Conservation (phyloP, 2,329 filamentous ascomycete species). For the Aspergillus ustus region DNA sequence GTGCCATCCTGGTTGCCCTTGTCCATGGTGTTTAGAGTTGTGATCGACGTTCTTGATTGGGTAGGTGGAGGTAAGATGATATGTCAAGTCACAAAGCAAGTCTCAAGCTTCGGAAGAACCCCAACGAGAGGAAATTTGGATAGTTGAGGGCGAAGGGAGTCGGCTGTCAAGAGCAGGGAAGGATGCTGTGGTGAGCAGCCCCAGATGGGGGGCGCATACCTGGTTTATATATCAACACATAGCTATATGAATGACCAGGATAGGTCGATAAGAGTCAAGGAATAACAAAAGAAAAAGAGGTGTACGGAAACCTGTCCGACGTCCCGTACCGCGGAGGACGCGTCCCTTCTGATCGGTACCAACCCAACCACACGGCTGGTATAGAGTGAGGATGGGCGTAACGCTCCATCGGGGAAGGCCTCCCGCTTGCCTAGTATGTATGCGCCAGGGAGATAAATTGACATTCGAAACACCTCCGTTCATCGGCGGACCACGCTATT, state of each 20-base stretch:
- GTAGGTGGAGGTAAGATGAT: background rate
- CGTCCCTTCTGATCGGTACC: constrained; percentile 1
- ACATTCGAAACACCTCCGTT: constrained; percentile 4
- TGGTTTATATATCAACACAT: background rate
- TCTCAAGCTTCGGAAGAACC: background rate
- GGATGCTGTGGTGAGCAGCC: background rate
- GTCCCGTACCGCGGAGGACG: background rate
- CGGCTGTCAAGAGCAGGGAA: background rate
- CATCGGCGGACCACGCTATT: constrained; percentile 2
- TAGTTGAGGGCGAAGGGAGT: background rate
- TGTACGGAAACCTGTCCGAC: background rate
- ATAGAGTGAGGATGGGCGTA: background rate
- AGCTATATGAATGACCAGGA: background rate
- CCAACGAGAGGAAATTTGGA: background rate
- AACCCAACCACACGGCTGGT: constrained; percentile 4
- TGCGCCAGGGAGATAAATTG: background rate
- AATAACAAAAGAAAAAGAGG: background rate
- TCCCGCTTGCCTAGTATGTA: background rate
- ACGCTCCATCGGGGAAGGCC: background rate
- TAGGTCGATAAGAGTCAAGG: background rate
- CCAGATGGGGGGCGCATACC: background rate
- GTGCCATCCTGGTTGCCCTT: background rate
- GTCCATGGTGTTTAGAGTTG: constrained; percentile 3
- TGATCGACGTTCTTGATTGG: background rate
- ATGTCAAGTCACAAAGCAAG: background rate